Percentiles rank a stretch among this genome's conserved stretches.
Evolutionary conservation across 1,284 basidiomycete genomes (phyloP).

Genomic region (Trametes versicolor): DNA sequence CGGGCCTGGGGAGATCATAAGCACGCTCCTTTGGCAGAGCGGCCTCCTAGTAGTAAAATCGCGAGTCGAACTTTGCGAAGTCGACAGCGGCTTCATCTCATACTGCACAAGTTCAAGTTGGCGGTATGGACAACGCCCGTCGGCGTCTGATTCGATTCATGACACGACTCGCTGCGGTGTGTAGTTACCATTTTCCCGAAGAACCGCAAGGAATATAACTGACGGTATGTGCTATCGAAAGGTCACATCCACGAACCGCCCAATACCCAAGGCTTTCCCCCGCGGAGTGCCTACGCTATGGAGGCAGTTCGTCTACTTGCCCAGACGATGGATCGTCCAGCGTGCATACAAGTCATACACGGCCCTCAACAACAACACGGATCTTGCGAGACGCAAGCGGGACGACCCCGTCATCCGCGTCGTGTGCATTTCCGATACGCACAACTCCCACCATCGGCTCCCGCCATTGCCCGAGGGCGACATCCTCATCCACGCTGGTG

Average conservation of each 20-base stretch:
- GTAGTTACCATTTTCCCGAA: not conserved
- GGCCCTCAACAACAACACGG: not conserved
- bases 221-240: too few species aligned
- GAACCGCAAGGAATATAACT: too few species aligned
- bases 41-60: too few species aligned
- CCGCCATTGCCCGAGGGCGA: slow-evolving; percentile 52
- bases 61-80: too few species aligned
- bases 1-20: too few species aligned
- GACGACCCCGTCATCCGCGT: slow-evolving; percentile 32
- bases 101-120: too few species aligned
- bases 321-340: not conserved
- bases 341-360: not conserved
- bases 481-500: slow-evolving; percentile 55
- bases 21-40: too few species aligned
- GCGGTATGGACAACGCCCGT: too few species aligned
- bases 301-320: not conserved
- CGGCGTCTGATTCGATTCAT: too few species aligned
- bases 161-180: too few species aligned
- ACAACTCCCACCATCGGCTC: slow-evolving; percentile 45
- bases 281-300: not conserved
- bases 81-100: too few species aligned
- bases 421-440: slow-evolving; percentile 55
- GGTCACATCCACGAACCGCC: not conserved
- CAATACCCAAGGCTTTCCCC: not conserved
- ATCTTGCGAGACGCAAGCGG: not conserved